These are phyloP conservation scores for Aspergillus affinis DNA, from an alignment of 495 filamentous ascomycete genomes.

Conservation along the genomic window DNA sequence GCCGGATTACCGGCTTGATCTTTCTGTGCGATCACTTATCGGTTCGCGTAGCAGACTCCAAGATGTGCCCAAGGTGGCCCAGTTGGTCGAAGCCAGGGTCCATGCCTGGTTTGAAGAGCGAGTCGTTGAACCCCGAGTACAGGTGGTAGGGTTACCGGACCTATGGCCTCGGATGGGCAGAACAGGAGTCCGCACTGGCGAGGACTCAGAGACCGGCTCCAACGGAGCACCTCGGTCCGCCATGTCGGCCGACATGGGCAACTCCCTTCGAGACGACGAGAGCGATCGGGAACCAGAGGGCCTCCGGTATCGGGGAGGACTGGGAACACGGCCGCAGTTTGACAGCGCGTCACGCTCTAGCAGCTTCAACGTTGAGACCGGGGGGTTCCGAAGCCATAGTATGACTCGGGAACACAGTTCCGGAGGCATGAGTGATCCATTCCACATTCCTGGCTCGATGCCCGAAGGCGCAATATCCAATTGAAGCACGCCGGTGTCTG, in stretches of 20 bases:
- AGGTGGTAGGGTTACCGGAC: constrained; percentile 90
- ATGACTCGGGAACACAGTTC: constrained; percentile 36
- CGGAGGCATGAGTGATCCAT: constrained; percentile 32
- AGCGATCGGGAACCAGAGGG: constrained; percentile 30
- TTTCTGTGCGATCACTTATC: constrained; percentile 87
- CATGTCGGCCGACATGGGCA: constrained; percentile 30
- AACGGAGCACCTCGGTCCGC: constrained; percentile 38
- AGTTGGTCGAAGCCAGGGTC: constrained; percentile 85
- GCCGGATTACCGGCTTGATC: constrained; percentile 91
- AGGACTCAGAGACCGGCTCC: constrained; percentile 44
- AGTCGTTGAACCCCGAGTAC: constrained; percentile 91
- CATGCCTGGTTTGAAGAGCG: constrained; percentile 98
- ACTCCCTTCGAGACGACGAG: constrained; percentile 26
- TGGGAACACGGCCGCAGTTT: constrained; percentile 33
- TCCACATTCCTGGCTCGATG: constrained; percentile 32
- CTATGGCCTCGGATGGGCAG: constrained; percentile 81
- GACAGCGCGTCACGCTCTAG: constrained; percentile 37
- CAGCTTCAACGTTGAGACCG: constrained; percentile 41
- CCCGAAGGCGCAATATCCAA: constrained; percentile 1
- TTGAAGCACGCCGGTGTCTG: background rate
- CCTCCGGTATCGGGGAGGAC: constrained; percentile 36
- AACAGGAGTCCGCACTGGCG: constrained; percentile 45
- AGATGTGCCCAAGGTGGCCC: constrained; percentile 96
- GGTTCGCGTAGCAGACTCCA: constrained; percentile 86
- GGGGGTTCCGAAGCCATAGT: constrained; percentile 36